phyloP scores from a whole-genome alignment of 768 basidiomycete species.

The Trametes villosa region DNA sequence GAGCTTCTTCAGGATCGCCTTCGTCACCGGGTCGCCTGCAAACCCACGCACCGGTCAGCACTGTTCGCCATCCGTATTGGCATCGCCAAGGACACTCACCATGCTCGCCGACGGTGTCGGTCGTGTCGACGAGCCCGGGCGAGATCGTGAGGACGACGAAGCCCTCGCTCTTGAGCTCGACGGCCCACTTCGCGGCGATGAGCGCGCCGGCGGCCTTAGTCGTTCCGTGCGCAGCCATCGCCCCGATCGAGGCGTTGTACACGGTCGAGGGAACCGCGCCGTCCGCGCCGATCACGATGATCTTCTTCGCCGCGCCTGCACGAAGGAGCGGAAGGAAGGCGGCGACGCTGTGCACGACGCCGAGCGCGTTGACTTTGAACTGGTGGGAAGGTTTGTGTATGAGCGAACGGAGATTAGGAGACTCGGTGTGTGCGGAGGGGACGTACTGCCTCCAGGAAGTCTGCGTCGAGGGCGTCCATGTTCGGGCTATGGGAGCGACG shows the following conservation, averaged over 20 bases:
- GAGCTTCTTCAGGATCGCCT: too few species aligned
- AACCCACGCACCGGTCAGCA: too few species aligned
- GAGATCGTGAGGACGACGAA: slow-evolving; percentile 6
- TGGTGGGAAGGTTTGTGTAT: slow-evolving; percentile 7
- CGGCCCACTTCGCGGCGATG: slow-evolving; percentile 42
- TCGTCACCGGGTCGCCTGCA: too few species aligned
- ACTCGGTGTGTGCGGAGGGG: too few species aligned
- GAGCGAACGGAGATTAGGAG: background rate
- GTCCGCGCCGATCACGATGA: slow-evolving; percentile 38
- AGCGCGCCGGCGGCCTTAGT: slow-evolving; percentile 44
- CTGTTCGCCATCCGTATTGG: too few species aligned
- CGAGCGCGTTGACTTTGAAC: slow-evolving; percentile 42
- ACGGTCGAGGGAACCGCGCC: slow-evolving; percentile 35
- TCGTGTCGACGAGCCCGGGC: slow-evolving; percentile 8
- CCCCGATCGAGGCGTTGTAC: slow-evolving; percentile 12
- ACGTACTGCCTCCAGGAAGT: slow-evolving; percentile 22
- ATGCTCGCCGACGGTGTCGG: background rate
- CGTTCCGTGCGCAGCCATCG: slow-evolving; percentile 34
- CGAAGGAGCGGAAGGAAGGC: slow-evolving; percentile 44
- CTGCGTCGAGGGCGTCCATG: slow-evolving; percentile 9
- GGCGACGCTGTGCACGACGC: slow-evolving; percentile 40
- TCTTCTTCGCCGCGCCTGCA: slow-evolving; percentile 38
- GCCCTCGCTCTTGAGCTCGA: slow-evolving; percentile 31
- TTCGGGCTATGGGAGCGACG: background rate
- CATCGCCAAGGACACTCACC: too few species aligned